These are phyloP conservation scores for Chaetomiaceae sp. DNA, from an alignment of 2,329 filamentous ascomycete genomes.

Conservation along the genomic window DNA sequence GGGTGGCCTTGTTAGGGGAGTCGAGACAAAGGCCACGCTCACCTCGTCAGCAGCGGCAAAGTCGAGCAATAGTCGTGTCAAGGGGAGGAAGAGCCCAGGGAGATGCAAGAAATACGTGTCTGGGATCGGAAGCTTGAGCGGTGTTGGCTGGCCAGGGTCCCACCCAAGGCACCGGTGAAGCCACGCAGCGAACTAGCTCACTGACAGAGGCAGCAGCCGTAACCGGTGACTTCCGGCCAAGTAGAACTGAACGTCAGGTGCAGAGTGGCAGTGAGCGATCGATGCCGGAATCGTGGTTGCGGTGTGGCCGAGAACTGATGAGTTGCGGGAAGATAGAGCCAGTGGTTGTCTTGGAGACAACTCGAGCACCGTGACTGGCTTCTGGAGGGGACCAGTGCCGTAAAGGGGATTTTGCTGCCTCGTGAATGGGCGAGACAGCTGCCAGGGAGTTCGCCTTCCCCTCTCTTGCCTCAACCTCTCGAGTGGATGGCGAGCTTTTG, in stretches of 20 bases:
- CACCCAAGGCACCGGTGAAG: conserved; percentile 12
- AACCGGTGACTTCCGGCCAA: conserved; percentile 19
- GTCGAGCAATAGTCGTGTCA: background rate
- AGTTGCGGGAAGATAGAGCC: conserved; percentile 36
- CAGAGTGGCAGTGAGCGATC: conserved; percentile 24
- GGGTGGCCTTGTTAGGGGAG: background rate
- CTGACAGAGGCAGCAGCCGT: conserved; percentile 8
- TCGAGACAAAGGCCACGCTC: conserved; percentile 12
- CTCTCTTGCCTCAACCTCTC: conserved; percentile 13
- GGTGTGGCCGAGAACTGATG: conserved; percentile 28
- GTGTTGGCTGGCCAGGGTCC: conserved; percentile 17
- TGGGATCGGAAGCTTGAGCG: conserved; percentile 5
- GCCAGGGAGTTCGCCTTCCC: conserved; percentile 28
- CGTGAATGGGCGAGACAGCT: conserved; percentile 32
- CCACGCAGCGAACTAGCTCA: conserved; percentile 15
- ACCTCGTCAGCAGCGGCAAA: background rate
- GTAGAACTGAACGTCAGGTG: conserved; percentile 21
- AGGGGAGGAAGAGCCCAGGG: background rate
- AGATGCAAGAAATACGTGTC: conserved; percentile 18
- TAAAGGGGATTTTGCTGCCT: conserved; percentile 31
- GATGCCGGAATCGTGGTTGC: conserved; percentile 27
- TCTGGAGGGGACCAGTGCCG: conserved; percentile 30
- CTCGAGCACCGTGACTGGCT: conserved; percentile 38
- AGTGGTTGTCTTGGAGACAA: conserved; percentile 35
- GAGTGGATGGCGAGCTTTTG: background rate